Conservation (phyloP, 371 early-diverging fungal species). For the Rhizopus microsporus region DNA sequence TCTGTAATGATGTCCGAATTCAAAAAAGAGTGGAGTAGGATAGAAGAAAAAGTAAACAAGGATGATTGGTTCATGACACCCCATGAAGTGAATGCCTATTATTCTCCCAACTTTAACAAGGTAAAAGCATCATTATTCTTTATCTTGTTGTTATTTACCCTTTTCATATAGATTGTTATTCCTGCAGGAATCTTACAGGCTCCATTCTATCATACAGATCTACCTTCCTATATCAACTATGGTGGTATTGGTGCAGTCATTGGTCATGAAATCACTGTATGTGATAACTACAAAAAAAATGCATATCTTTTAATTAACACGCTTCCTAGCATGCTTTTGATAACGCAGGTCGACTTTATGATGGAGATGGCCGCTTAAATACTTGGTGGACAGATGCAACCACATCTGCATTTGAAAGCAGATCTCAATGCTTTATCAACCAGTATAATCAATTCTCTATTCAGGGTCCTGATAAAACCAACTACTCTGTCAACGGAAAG, state of each 20-base stretch:
- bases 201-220: conserved; percentile 44
- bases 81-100: conserved; percentile 66
- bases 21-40: conserved; percentile 24
- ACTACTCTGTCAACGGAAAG: conserved; percentile 51
- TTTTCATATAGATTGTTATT: conserved; percentile 46
- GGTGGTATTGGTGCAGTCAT: conserved; percentile 63
- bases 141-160: conserved; percentile 1
- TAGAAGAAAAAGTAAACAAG: conserved; percentile 48
- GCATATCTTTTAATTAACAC: too few species aligned
- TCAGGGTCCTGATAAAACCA: conserved; percentile 23
- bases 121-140: conserved; percentile 7
- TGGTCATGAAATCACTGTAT: conserved; percentile 66
- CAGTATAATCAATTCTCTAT: conserved; percentile 60
- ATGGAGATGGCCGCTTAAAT: conserved; percentile 37
- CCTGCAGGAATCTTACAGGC: conserved; percentile 62
- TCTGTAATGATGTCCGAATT: conserved; percentile 26
- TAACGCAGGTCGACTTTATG: conserved; percentile 56
- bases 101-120: conserved; percentile 50
- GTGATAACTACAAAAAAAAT: not conserved
- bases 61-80: conserved; percentile 58
- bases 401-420: conserved; percentile 45
- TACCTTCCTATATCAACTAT: conserved; percentile 58
- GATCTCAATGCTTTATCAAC: conserved; percentile 62
- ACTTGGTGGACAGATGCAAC: conserved; percentile 73
- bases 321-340: conserved; percentile 47